Percentiles rank a stretch among this genome's conserved stretches.
phyloP scores from a whole-genome alignment of 352 stramenopile genomes.

The Phytophthora hibernalis region DNA sequence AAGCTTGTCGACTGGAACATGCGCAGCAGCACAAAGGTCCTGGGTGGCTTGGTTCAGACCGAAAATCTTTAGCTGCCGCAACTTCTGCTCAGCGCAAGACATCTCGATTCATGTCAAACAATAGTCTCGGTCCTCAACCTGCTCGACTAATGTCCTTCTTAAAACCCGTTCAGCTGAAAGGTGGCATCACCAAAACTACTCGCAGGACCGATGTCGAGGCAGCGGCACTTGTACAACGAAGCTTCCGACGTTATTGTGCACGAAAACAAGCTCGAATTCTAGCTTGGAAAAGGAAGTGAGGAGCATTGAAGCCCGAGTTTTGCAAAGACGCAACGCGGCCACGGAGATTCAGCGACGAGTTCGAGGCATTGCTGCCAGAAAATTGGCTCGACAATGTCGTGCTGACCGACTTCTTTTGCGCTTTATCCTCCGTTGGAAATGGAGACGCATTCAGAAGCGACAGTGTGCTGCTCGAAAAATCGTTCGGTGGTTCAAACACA shows the following conservation, averaged over 20 bases:
- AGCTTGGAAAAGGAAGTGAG: constrained; percentile 37
- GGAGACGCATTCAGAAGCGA: constrained; percentile 27
- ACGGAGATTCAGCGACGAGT: constrained; percentile 45
- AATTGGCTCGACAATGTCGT: constrained; percentile 25
- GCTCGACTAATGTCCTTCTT: constrained; percentile 14
- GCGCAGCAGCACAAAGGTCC: neutral
- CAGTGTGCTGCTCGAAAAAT: constrained; percentile 42
- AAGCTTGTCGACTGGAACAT: constrained; percentile 21
- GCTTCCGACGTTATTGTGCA: constrained; percentile 33
- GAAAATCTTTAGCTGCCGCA: neutral
- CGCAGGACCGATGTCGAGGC: constrained; percentile 7
- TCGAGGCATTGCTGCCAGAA: constrained; percentile 39
- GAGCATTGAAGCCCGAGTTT: constrained; percentile 40
- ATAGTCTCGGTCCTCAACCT: constrained; percentile 10
- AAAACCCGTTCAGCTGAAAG: constrained; percentile 20
- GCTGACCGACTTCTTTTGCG: constrained; percentile 37
- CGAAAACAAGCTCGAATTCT: constrained; percentile 15
- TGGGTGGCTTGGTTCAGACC: neutral
- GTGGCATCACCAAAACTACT: constrained; percentile 5
- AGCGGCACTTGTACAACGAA: constrained; percentile 36
- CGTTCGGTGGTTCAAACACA: constrained; percentile 46
- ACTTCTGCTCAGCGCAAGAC: constrained; percentile 1
- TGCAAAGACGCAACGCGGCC: constrained; percentile 34
- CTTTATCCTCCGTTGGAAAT: constrained; percentile 51
- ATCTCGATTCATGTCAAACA: constrained; percentile 2